These are phyloP conservation scores for Cyclostephanos invisitatus DNA, from an alignment of 108 stramenopile species.

Conservation along the genomic window DNA sequence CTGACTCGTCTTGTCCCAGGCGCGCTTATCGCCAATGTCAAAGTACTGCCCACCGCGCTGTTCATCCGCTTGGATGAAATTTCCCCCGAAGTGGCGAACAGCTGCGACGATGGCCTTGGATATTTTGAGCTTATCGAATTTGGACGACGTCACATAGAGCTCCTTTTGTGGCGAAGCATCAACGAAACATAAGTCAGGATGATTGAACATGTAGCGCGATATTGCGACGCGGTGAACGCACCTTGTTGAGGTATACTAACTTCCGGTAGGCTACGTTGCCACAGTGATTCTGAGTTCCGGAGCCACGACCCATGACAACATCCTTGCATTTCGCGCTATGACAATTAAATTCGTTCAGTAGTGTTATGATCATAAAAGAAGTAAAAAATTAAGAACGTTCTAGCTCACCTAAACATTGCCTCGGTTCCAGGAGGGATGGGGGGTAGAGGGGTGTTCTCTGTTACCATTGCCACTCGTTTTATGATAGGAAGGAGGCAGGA, in stretches of 20 bases:
- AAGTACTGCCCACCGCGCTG: conserved; percentile 54
- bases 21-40: conserved; percentile 89
- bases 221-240: not conserved
- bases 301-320: conserved; percentile 56
- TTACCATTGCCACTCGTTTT: not conserved
- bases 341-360: not conserved
- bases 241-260: conserved; percentile 46
- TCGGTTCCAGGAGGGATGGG: conserved; percentile 18
- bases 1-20: conserved; percentile 86
- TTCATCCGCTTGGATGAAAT: conserved; percentile 66
- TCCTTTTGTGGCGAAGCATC: conserved; percentile 37
- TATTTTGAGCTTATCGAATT: conserved; percentile 79
- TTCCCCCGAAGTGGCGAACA: conserved; percentile 52
- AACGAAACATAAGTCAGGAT: conserved; percentile 2
- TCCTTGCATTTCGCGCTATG: conserved; percentile 38
- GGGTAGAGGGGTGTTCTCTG: not conserved
- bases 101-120: conserved; percentile 82
- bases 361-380: not conserved
- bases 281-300: conserved; percentile 55
- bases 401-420: conserved; percentile 12
- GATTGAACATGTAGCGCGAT: not conserved
- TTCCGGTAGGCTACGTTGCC: conserved; percentile 62
- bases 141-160: conserved; percentile 77
- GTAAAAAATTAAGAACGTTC: not conserved
- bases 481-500: not conserved